These are phyloP conservation scores for Stachybotrys elegans DNA, from an alignment of 2,329 filamentous ascomycete genomes.

Conservation along the genomic window DNA sequence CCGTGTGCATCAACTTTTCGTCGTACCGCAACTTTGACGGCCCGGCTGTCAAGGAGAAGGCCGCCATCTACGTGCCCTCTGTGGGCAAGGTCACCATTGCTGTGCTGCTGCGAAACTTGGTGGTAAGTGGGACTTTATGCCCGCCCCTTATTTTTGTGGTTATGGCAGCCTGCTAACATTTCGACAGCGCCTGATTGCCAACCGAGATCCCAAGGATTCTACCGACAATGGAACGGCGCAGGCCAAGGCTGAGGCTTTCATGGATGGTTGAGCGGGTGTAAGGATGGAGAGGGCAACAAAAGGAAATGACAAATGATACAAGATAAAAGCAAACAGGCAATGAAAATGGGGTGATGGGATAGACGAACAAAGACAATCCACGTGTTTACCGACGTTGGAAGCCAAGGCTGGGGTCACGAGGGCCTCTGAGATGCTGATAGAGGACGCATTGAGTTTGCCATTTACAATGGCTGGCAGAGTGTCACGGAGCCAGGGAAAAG, in stretches of 20 bases:
- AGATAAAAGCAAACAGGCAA: too few species aligned
- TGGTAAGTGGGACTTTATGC: conserved; percentile 52
- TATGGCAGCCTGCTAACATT: conserved; percentile 23
- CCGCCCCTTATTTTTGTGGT: neutral
- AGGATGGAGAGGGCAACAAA: too few species aligned
- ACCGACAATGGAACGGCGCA: conserved; percentile 27
- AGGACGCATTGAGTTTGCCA: too few species aligned
- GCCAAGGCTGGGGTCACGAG: too few species aligned
- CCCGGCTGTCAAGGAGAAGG: conserved; percentile 86
- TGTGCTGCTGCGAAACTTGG: conserved; percentile 79
- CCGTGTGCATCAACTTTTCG: conserved; percentile 98
- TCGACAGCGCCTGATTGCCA: conserved; percentile 46
- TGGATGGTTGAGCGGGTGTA: conserved; percentile 29
- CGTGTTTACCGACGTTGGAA: too few species aligned
- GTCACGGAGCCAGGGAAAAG: too few species aligned
- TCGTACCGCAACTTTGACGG: conserved; percentile 89
- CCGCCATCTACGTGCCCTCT: conserved; percentile 92
- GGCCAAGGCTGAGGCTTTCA: conserved; percentile 37
- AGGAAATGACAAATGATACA: too few species aligned
- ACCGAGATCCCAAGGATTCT: conserved; percentile 36
- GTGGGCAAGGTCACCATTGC: conserved; percentile 98
- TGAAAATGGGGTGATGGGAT: too few species aligned
- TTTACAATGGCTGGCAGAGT: too few species aligned
- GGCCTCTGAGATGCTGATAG: too few species aligned
- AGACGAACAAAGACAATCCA: too few species aligned